These are phyloP conservation scores for Diaporthe longicolla DNA, from an alignment of 2,329 filamentous ascomycete genomes.

Conservation along the genomic window DNA sequence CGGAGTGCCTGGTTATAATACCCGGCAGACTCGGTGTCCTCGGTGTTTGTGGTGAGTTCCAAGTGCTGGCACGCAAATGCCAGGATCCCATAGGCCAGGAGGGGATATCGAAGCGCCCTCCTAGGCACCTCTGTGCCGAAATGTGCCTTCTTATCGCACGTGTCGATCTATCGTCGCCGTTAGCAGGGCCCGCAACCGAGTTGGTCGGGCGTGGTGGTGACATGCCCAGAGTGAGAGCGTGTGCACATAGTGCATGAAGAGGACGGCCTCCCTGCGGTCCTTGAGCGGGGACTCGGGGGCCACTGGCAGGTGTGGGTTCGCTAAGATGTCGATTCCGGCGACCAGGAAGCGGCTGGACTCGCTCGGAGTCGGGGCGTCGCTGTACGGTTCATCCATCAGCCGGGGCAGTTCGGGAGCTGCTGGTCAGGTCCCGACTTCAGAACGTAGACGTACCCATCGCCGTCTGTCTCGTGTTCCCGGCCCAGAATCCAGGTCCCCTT, in stretches of 20 bases:
- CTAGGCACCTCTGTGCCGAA: slow-evolving; percentile 58
- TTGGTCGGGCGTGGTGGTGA: neutral
- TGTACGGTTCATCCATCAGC: slow-evolving; percentile 13
- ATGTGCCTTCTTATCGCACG: slow-evolving; percentile 57
- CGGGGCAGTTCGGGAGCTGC: neutral
- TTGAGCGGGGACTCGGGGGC: slow-evolving; percentile 23
- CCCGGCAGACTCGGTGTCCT: slow-evolving; percentile 52
- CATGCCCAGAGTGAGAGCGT: slow-evolving; percentile 46
- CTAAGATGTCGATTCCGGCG: slow-evolving; percentile 21
- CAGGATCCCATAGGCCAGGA: slow-evolving; percentile 52
- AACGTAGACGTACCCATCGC: slow-evolving; percentile 10
- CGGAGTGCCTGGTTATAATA: slow-evolving; percentile 59
- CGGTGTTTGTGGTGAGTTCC: slow-evolving; percentile 40
- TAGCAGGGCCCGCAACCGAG: neutral
- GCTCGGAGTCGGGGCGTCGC: slow-evolving; percentile 8
- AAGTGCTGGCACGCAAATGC: slow-evolving; percentile 48
- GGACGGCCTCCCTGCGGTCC: slow-evolving; percentile 23
- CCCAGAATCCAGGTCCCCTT: slow-evolving; percentile 15
- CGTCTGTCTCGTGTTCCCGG: neutral
- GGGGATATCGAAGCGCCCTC: slow-evolving; percentile 55
- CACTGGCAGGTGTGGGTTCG: slow-evolving; percentile 13
- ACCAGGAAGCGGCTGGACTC: slow-evolving; percentile 21
- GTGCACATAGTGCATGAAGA: slow-evolving; percentile 36
- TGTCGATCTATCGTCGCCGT: slow-evolving; percentile 53
- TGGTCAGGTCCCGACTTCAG: neutral